A percentile compares a stretch with the other conserved stretches of the same genome.
Evolutionary conservation across 768 basidiomycete species (phyloP).

Genomic region (Tylopilus balloui): DNA sequence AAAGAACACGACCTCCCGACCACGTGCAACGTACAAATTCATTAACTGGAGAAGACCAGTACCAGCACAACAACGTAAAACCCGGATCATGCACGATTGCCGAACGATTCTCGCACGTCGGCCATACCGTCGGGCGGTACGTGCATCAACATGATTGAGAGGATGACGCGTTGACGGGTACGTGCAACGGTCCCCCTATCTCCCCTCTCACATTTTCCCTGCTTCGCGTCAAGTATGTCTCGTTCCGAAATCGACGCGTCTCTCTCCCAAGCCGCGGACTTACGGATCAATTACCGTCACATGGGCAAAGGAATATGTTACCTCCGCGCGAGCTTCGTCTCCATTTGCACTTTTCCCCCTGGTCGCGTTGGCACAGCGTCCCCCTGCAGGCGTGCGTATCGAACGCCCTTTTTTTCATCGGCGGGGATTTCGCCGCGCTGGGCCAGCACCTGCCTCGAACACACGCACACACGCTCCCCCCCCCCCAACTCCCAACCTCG

Average conservation of each 20-base stretch:
- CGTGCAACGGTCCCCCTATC: not conserved
- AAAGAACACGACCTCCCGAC: not conserved
- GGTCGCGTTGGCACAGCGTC: not conserved
- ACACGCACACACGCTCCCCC: constrained; percentile 4
- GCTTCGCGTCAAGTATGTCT: not conserved
- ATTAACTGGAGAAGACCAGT: not conserved
- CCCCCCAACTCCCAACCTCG: too few species aligned
- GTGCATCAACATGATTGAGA: not conserved
- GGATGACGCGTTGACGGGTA: not conserved
- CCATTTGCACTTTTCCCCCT: not conserved
- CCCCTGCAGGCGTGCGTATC: too few species aligned
- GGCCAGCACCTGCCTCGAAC: too few species aligned
- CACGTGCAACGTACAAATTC: not conserved
- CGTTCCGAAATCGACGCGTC: not conserved
- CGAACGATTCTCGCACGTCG: not conserved
- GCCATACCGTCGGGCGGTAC: too few species aligned
- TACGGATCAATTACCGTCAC: not conserved
- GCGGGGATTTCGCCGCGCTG: too few species aligned
- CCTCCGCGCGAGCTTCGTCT: not conserved
- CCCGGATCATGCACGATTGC: not conserved
- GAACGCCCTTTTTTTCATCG: too few species aligned
- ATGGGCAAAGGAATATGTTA: not conserved
- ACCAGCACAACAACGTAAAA: not conserved
- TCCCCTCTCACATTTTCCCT: too few species aligned
- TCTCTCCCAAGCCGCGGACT: constrained; percentile 8